phyloP scores from a whole-genome alignment of 805 yeast species.

The Ogataea trehalophila region DNA sequence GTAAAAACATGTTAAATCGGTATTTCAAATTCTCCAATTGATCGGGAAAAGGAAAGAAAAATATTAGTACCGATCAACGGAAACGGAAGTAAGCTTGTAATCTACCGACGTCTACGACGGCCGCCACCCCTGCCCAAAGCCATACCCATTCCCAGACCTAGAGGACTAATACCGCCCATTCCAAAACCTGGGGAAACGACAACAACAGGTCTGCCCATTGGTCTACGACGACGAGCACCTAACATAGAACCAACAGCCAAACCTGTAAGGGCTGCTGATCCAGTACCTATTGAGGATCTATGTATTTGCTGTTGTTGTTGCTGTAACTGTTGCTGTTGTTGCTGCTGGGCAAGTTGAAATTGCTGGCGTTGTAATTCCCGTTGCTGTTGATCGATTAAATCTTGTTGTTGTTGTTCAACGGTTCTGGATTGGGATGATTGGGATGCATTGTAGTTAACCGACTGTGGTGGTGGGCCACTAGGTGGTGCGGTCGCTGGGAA shows the following conservation, averaged over 20 bases:
- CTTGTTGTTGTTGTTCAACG: slow-evolving; percentile 1
- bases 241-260: not conserved
- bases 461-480: not conserved
- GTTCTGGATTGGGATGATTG: not conserved
- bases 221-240: not conserved
- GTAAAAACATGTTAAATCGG: too few species aligned
- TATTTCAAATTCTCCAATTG: too few species aligned
- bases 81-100: not conserved
- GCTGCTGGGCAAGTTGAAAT: not conserved
- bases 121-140: not conserved
- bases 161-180: not conserved
- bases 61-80: too few species aligned
- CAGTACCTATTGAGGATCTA: too few species aligned
- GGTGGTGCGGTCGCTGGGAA: not conserved
- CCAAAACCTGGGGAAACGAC: too few species aligned
- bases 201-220: too few species aligned
- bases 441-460: too few species aligned
- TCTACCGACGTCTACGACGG: not conserved
- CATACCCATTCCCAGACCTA: not conserved
- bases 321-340: too few species aligned
- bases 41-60: too few species aligned
- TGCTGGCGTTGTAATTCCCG: not conserved
- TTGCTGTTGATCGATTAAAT: not conserved
- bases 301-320: too few species aligned
- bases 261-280: not conserved